Evolutionary conservation across 139 green algal genomes (phyloP), one percentile per base, ranked within the genome.

Genomic region (Zygnema circumcarinatum): DNA sequence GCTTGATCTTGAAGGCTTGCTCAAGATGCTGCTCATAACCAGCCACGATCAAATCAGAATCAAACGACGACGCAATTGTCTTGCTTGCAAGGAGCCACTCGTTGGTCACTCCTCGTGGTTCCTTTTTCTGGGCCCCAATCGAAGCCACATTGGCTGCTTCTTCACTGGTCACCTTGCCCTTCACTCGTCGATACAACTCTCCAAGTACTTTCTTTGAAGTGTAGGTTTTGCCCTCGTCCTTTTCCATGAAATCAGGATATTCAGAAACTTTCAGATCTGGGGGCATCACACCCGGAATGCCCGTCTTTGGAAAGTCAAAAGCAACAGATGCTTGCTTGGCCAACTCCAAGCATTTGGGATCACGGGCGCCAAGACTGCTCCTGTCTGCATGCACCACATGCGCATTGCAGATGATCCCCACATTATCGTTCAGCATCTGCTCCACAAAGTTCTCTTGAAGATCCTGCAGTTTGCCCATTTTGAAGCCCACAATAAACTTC

Each of bases 231-330:
- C 72, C 20, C 42, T 90, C 86, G 7, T 62, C 47, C 42, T 91
- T 91, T 74, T 85, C 47, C 89, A 92, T 92, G 74, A 88, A 92
- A 69, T 88, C 78, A 16, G 89, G 89, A 76, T 89, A 92, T 1
- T 56, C 35, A 2, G 20, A 16, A 7, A 56, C 32, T 16, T 11
- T 35, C 31, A 91, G 67, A 1, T 54, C 38, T 62, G 2, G 36
- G 2, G 84, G 76, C 53, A 91, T 32, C 22, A 68, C 36, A 20
- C 67, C 85, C 7, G 85, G 33, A 21, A 72, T 87, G 25, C 85
- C 85, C 16, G 85, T 90, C 40, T 88, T 90, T 21, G 75, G 20
- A 87, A 88, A 88, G 31, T 90, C 85, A 47, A 90, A 39, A 52
- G 76, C 85, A 35, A 82, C 21, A 52, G 85, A 25, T 29, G 76